phyloP scores from a whole-genome alignment of 352 stramenopile species.

The Plasmopara halstedii region DNA sequence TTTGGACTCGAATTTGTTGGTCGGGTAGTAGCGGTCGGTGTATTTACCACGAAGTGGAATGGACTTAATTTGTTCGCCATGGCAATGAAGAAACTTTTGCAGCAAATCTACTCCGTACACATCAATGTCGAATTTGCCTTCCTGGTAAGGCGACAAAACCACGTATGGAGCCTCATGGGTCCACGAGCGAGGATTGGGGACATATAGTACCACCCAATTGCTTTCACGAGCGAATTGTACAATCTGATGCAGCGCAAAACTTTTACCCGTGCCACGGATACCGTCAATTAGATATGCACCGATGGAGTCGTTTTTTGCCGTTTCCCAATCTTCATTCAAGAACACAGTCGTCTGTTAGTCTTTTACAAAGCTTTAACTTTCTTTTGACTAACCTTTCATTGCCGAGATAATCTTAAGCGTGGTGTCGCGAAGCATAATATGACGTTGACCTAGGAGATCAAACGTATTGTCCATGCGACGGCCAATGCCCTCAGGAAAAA shows the following conservation, averaged over 20 bases:
- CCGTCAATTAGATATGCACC: slow-evolving; percentile 71
- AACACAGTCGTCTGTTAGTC: slow-evolving; percentile 2
- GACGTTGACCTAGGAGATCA: slow-evolving; percentile 72
- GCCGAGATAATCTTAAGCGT: slow-evolving; percentile 62
- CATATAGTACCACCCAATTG: slow-evolving; percentile 81
- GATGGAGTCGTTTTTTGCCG: slow-evolving; percentile 34
- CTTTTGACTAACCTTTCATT: slow-evolving; percentile 45
- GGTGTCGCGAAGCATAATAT: slow-evolving; percentile 80
- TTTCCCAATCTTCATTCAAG: slow-evolving; percentile 47
- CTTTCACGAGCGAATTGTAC: slow-evolving; percentile 82
- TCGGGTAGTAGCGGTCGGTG: slow-evolving; percentile 72
- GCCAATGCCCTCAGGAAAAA: slow-evolving; percentile 64
- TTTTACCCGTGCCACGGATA: slow-evolving; percentile 78
- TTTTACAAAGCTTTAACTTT: background rate
- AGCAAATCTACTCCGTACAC: slow-evolving; percentile 71
- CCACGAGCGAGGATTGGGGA: slow-evolving; percentile 71
- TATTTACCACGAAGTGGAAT: slow-evolving; percentile 66
- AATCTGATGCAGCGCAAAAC: slow-evolving; percentile 77
- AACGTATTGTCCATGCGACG: slow-evolving; percentile 73
- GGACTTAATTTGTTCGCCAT: slow-evolving; percentile 56
- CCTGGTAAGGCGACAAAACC: slow-evolving; percentile 69
- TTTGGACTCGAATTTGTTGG: slow-evolving; percentile 56
- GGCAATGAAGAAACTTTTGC: slow-evolving; percentile 70
- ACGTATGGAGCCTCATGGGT: slow-evolving; percentile 76
- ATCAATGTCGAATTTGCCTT: slow-evolving; percentile 84